These are phyloP conservation scores for Rhizoclosmatium globosum DNA, from an alignment of 192 early-diverging fungal genomes.

Conservation along the genomic window DNA sequence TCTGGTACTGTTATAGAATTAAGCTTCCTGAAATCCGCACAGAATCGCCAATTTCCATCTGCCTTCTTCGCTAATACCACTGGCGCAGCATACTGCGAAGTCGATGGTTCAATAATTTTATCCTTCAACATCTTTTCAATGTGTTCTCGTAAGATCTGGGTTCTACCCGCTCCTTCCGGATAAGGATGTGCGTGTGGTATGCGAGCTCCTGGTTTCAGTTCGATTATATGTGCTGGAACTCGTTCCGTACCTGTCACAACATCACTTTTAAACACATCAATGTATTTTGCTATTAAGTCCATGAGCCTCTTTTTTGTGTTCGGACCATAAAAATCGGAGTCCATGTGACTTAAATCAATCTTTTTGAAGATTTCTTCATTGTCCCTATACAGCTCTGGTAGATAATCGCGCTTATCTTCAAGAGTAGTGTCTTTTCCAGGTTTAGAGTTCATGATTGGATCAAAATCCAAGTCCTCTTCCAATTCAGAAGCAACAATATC, in stretches of 20 bases:
- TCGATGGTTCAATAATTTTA: slow-evolving; percentile 46
- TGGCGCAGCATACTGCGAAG: slow-evolving; percentile 53
- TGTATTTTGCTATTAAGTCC: not conserved
- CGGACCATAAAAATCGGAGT: not conserved
- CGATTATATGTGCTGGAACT: slow-evolving; percentile 3
- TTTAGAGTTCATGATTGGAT: not conserved
- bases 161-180: slow-evolving; percentile 18
- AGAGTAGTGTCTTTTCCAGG: not conserved
- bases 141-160: slow-evolving; percentile 3
- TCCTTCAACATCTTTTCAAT: slow-evolving; percentile 37
- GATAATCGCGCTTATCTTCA: not conserved
- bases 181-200: slow-evolving; percentile 5
- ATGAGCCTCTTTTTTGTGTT: not conserved
- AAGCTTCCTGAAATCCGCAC: slow-evolving; percentile 59
- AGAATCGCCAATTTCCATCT: slow-evolving; percentile 56
- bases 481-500: no score
- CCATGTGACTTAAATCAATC: not conserved
- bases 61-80: slow-evolving; percentile 55
- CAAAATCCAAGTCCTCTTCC: no score
- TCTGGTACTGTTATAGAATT: slow-evolving; percentile 56
- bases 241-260: not conserved
- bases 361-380: not conserved
- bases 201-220: not conserved
- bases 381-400: not conserved
- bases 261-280: not conserved